Base-by-base conservation (phyloP, 331 rosid genomes). In the Quercus phellos region DNA sequence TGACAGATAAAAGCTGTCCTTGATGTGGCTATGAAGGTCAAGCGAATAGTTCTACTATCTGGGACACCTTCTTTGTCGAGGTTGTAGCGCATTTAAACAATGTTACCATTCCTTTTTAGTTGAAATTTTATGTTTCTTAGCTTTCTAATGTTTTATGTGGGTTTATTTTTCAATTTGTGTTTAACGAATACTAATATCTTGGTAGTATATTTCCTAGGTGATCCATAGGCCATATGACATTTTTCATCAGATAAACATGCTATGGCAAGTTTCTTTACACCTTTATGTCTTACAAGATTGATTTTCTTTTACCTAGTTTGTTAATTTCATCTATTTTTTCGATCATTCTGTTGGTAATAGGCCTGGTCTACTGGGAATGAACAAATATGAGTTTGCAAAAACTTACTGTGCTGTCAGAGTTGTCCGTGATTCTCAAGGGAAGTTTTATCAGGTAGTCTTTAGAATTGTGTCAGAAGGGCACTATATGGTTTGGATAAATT, bases 21-120 rank as follows among this genome's bases (percentile, higher is more conserved):
- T 82, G 99, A 92, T 34, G 84, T 92, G 77, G 97, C 99, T 85
- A 79, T 89, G 5, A 88, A 84, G 89, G 89, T 94, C 77, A 82
- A 87, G 87, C 90, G 77, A 75, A 77, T 94, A 84, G 78, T 92
- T 86, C 88, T 94, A 85, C 87, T 94, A 46, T 90, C 99, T 17
- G 99, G 99, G 84, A 94, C 99, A 30, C 99, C 99, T 77, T 94
- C 98, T 71, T 84, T 92, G 81, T 90, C 99, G 82, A 94, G 98
- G 98, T 92, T 88, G 97, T 89, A 78, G 67, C 83, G 56, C 11
- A 55, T 55, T 46, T 29, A 66, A 83, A 79, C 59, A 78, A 26
- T 72, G 21, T 55, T 17, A 8, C 77, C 58, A 11, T 75, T 46
- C 61, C 53, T 17, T 83, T 69, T 16, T 76, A 38, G 35, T 76